Base-by-base conservation (phyloP, 2,329 filamentous ascomycete species). In the Trichoderma citrinoviride region DNA sequence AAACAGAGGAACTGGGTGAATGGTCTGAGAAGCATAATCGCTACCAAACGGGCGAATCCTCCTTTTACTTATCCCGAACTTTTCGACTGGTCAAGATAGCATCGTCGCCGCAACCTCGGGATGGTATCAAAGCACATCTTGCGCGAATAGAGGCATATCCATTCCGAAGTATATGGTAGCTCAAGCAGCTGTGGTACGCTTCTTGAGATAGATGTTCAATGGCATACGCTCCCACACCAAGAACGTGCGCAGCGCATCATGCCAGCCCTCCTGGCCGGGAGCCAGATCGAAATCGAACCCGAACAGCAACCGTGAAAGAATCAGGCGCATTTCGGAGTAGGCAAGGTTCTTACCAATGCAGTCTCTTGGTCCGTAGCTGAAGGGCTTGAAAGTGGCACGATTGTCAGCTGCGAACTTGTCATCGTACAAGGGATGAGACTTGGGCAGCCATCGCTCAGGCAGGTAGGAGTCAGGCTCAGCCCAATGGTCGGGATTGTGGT, bases 241-340 rank as follows among this genome's bases (percentile, higher is more conserved):
- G 56, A 68, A 70, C 14, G 50, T 64, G 5, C 67, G 49, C 44
- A 71, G 69, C n/a, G 66, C 66, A 2, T 12, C 23, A 14, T 69
- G 68, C 70, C 71, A 72, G 33, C 70, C 67, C 2, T 66, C 56
- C 33, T 71, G 69, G 2, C 66, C 67, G 1, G 61, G 61, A 7
- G 12, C 52, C 3, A 81, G 70, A 47, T 75, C 70, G 52, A 82
- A 67, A 52, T 83, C 81, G 64, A 83, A 83, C 21, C 78, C 76
- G 63, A 73, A 82, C 2, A 84, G 67, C 6, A 84, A 61, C 8
- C 77, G 76, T 1, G 79, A 75, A 1, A 83, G 65, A 10, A 82
- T 78, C 3, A 83, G 67, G 1, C 81, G 77, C 77, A 84, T 79
- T 68, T 84, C 81, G 3, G 76, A 76, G 52, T 80, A 80, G 1